Evolutionary conservation across 495 filamentous ascomycete genomes (phyloP), one percentile per base, ranked within the genome.

Genomic region (Aspergillus hancockii): DNA sequence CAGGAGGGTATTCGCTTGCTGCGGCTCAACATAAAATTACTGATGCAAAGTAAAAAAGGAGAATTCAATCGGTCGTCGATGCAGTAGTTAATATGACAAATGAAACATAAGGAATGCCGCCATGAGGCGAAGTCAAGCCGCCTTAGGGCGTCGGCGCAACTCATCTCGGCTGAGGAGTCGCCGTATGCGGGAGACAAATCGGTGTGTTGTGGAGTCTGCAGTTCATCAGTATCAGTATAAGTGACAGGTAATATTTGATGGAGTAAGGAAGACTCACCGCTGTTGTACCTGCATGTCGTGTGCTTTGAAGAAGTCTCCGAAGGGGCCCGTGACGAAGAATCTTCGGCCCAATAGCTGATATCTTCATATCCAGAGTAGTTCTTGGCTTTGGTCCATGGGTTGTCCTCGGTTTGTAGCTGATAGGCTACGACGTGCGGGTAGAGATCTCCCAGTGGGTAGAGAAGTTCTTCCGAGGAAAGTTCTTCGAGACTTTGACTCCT

Each of bases 401-500:
- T 52, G 25, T 60, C 57, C 32, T 75, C 64, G 65, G 70, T 65
- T 61, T 67, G 71, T 14, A 70, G 71, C 61, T 78, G 75, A 50
- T 76, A 62, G 22, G 73, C 73, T 13, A 71, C 61, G 46, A 78
- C 75, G 57, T 78, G 75, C 12, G 75, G 75, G 56, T 78, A 78
- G 51, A 78, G 70, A 18, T 50, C 47, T 56, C 67, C 73, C n/a
- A 78, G 60, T 13, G 75, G 73, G 28, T 71, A 70, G 52, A 78
- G 72, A 14, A 78, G 61, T 46, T 74, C 69, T 40, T 74, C 69
- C 25, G 69, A 63, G 16, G 70, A 66, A 34, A 65, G 68, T 57
- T 64, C 58, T 50, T 63, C 64, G n/a, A 66, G 51, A 58, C 54
- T 67, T 34, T 25, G 52, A 50, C 57, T 63, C 54, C 64, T 54